These are phyloP conservation scores for Hypoxylon intermedium DNA, from an alignment of 495 filamentous ascomycete species.

Conservation along the genomic window DNA sequence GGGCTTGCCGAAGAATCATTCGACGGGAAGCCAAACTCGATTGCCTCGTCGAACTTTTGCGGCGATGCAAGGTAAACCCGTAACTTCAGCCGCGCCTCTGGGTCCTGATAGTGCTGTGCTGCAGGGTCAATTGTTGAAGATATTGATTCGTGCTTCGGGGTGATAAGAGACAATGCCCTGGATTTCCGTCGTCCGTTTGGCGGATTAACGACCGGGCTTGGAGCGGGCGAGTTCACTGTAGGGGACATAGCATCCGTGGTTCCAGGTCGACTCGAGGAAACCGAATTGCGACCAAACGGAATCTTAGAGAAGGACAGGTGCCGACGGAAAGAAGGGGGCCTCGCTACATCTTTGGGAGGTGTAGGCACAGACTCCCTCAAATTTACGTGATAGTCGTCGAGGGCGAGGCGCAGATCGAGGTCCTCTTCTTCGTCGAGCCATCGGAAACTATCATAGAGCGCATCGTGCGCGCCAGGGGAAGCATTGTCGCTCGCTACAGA, in stretches of 20 bases:
- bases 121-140: slow-evolving; percentile 71
- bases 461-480: slow-evolving; percentile 31
- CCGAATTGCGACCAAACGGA: slow-evolving; percentile 59
- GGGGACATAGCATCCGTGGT: slow-evolving; percentile 49
- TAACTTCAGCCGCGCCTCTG: slow-evolving; percentile 84
- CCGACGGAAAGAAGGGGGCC: slow-evolving; percentile 59
- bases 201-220: slow-evolving; percentile 42
- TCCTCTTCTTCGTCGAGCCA: slow-evolving; percentile 83
- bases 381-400: slow-evolving; percentile 63
- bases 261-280: slow-evolving; percentile 51
- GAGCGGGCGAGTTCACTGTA: slow-evolving; percentile 43
- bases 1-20: slow-evolving; percentile 47
- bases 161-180: slow-evolving; percentile 56
- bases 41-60: slow-evolving; percentile 93
- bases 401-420: slow-evolving; percentile 69
- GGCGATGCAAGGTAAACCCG: slow-evolving; percentile 89
- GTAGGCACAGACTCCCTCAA: slow-evolving; percentile 49
- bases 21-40: slow-evolving; percentile 91
- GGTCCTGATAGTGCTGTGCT: slow-evolving; percentile 87
- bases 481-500: slow-evolving; percentile 38
- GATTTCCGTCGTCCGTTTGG: slow-evolving; percentile 54
- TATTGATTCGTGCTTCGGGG: slow-evolving; percentile 58
- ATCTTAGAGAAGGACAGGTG: slow-evolving; percentile 62
- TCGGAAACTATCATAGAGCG: slow-evolving; percentile 72
- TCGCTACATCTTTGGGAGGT: slow-evolving; percentile 45